Evolutionary conservation across 805 yeast genomes (phyloP), one percentile per base, ranked within the genome.

Genomic region (Kurtzmaniella cleridarum): DNA sequence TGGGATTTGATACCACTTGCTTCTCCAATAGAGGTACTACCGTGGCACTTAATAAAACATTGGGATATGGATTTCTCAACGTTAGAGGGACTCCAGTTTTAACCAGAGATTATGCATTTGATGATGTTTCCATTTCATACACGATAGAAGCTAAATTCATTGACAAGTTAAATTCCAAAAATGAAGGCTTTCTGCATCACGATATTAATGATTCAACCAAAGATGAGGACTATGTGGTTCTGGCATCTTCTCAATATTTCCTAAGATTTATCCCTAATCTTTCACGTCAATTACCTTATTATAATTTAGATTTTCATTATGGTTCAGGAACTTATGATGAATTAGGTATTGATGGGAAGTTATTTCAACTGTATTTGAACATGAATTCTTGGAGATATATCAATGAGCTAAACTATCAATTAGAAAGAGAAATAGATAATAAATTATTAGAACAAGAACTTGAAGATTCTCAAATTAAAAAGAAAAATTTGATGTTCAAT

Each of bases 11-110:
- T 40, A 41, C 49, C 11, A 62, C 70, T 1, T 54, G 69, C 17
- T 67, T 67, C 32, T 44, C 49, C 37, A 61, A 58, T 26, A 47
- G 62, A 32, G 69, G 68, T 2, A 62, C 58, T 26, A 42, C 52
- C 1, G 59, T 69, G 13, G 62, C 52, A 30, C 40, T 67, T 33
- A 64, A 66, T 40, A 62, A 66, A 31, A 59, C 66, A 0, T 55
- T 76, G 24, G 84, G 84, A 0, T 79, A 78, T 52, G 84, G 82
- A 7, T 70, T 74, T 42, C 48, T 71, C 10, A 62, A 64, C n/a
- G 50, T 59, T 1, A 47, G 65, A 28, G 84, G 84, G 1, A 66
- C 78, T 0, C 84, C 84, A 1, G 54, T 79, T 3, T 53, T 71
- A 39, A 70, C 76, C 2, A 59, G 57, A 10, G 85, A 79, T 55